Evolutionary conservation across 2,329 filamentous ascomycete species (phyloP).

Genomic region (Trichoderma sp.): DNA sequence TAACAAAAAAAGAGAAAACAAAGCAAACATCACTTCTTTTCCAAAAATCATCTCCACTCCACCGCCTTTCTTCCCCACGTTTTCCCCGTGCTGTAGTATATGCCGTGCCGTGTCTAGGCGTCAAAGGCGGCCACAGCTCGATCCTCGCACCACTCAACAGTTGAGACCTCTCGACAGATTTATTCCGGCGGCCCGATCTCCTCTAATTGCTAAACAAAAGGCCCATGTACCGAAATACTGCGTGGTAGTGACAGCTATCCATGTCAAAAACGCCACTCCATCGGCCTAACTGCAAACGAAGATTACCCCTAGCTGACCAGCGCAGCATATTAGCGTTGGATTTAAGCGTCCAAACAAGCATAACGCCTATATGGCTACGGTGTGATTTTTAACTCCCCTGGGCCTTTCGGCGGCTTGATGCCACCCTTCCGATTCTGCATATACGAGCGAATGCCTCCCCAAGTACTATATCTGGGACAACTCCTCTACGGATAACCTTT

Average conservation of each 20-base stretch:
- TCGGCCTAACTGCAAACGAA: not conserved
- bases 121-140: not conserved
- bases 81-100: not conserved
- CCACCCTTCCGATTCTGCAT: not conserved
- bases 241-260: not conserved
- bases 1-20: not conserved
- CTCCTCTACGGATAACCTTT: not conserved
- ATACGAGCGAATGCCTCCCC: not conserved
- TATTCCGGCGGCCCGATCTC: not conserved
- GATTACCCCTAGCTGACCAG: not conserved
- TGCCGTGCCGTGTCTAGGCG: not conserved
- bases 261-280: not conserved
- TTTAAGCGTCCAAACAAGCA: conserved; percentile 26
- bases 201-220: not conserved
- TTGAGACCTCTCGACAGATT: no score
- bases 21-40: not conserved
- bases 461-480: not conserved
- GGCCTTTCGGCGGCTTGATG: not conserved
- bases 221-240: not conserved
- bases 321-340: not conserved
- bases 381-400: not conserved
- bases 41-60: not conserved
- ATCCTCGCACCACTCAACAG: no score
- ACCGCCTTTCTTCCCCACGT: not conserved
- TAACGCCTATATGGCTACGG: conserved; percentile 6